Percentiles rank a stretch among this genome's conserved stretches.
Conservation (phyloP, 495 filamentous ascomycete species). For the Neurospora intermedia region DNA sequence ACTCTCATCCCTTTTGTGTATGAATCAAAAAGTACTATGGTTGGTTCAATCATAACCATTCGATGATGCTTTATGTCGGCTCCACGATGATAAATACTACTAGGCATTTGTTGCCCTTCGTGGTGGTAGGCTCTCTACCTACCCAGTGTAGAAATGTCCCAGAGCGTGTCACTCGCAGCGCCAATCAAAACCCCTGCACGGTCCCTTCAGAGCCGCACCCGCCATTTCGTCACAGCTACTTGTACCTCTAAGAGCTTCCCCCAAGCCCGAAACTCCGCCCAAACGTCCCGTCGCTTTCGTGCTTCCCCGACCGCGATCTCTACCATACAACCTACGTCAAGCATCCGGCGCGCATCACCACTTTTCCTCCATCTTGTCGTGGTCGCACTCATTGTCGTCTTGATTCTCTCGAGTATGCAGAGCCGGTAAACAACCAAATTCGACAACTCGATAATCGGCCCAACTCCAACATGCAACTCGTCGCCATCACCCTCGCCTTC, state of each 20-base stretch:
- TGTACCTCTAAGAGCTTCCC: neutral
- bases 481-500: neutral
- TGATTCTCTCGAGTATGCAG: neutral
- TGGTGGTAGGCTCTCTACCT: too few relatives aligned
- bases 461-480: slow-evolving; percentile 5
- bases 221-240: slow-evolving; percentile 3
- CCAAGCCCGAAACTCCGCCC: neutral
- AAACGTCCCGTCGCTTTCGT: neutral
- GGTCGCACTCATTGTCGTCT: neutral
- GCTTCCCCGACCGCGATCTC: too few relatives aligned
- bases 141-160: neutral
- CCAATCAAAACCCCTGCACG: neutral
- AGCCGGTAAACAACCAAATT: neutral
- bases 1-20: neutral
- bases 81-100: too few relatives aligned
- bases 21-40: neutral
- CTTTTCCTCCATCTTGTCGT: neutral
- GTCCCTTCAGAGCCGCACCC: neutral
- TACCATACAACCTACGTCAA: neutral
- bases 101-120: too few relatives aligned
- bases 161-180: neutral
- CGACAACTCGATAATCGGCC: neutral
- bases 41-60: neutral
- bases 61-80: neutral
- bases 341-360: neutral